phyloP scores from a whole-genome alignment of 2,329 filamentous ascomycete species.

The Hortaea werneckii region DNA sequence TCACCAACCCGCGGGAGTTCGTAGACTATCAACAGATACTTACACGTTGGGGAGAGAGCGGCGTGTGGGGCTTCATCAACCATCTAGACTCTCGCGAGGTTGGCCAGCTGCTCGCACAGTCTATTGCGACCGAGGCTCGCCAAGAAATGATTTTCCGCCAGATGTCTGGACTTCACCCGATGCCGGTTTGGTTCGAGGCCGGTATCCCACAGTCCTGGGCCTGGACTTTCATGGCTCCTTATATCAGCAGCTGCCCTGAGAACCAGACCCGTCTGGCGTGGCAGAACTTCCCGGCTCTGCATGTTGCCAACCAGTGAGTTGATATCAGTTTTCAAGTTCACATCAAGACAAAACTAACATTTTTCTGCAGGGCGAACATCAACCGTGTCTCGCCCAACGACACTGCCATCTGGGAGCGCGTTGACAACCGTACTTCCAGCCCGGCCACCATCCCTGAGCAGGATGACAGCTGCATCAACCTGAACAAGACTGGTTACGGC shows the following conservation, averaged over 20 bases:
- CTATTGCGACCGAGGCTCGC: slow-evolving; percentile 67
- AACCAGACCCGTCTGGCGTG: slow-evolving; percentile 66
- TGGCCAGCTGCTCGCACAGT: slow-evolving; percentile 62
- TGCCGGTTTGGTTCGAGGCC: slow-evolving; percentile 73
- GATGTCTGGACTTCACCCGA: slow-evolving; percentile 67
- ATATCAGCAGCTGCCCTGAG: slow-evolving; percentile 65
- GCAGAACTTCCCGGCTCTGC: slow-evolving; percentile 72
- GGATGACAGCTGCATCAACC: slow-evolving; percentile 48
- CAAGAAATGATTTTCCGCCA: slow-evolving; percentile 81
- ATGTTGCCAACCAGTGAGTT: slow-evolving; percentile 54
- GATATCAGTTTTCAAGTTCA: too few species aligned
- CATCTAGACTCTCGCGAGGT: slow-evolving; percentile 69
- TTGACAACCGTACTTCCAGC: slow-evolving; percentile 48
- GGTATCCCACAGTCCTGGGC: slow-evolving; percentile 77
- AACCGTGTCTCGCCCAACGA: slow-evolving; percentile 55
- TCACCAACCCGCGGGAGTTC: slow-evolving; percentile 62
- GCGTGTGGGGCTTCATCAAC: slow-evolving; percentile 70
- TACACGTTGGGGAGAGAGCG: slow-evolving; percentile 70
- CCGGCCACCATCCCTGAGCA: slow-evolving; percentile 38
- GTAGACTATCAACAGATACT: slow-evolving; percentile 78
- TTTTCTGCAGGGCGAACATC: slow-evolving; percentile 48
- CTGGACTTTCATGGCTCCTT: slow-evolving; percentile 72
- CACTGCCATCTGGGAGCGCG: slow-evolving; percentile 53
- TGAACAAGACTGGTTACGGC: slow-evolving; percentile 43
- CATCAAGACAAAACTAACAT: too few species aligned